phyloP scores from a whole-genome alignment of 305 asterid genomes.

The Rubia tinctorum region DNA sequence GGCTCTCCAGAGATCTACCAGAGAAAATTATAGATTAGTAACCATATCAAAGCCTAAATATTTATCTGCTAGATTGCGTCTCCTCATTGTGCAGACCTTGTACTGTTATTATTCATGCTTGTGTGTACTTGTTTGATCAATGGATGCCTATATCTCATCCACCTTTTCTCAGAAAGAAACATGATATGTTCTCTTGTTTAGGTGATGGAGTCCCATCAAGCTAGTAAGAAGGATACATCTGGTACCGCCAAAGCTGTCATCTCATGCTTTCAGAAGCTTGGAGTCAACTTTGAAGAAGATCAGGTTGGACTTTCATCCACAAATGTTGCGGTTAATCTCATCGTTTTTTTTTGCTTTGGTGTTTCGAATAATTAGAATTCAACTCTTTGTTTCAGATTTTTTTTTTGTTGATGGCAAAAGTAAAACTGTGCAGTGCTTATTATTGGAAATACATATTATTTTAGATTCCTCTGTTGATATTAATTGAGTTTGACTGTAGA shows the following conservation, averaged over 20 bases:
- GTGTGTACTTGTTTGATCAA: not conserved
- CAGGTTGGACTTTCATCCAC: slow-evolving; percentile 36
- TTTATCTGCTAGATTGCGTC: not conserved
- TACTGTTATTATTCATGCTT: not conserved
- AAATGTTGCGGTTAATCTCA: not conserved
- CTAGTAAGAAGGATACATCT: slow-evolving; percentile 81
- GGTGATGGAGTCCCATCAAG: slow-evolving; percentile 99
- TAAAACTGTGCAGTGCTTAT: not conserved
- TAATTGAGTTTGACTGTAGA: not conserved
- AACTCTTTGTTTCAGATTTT: not conserved
- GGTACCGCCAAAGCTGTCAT: slow-evolving; percentile 97
- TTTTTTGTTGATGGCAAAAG: not conserved
- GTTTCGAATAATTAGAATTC: not conserved
- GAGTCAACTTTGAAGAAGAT: slow-evolving; percentile 67
- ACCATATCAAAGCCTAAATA: too few species aligned
- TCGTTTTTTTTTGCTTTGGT: not conserved
- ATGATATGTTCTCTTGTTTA: slow-evolving; percentile 17
- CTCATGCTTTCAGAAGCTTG: slow-evolving; percentile 86
- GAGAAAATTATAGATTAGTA: too few species aligned
- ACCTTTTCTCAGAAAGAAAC: not conserved
- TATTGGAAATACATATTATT: not conserved
- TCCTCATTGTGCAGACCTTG: not conserved
- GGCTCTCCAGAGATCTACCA: not conserved
- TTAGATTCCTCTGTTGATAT: not conserved
- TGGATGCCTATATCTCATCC: not conserved